Evolutionary conservation across 2,329 filamentous ascomycete species (phyloP).

Genomic region (Nigrospora osmanthi): DNA sequence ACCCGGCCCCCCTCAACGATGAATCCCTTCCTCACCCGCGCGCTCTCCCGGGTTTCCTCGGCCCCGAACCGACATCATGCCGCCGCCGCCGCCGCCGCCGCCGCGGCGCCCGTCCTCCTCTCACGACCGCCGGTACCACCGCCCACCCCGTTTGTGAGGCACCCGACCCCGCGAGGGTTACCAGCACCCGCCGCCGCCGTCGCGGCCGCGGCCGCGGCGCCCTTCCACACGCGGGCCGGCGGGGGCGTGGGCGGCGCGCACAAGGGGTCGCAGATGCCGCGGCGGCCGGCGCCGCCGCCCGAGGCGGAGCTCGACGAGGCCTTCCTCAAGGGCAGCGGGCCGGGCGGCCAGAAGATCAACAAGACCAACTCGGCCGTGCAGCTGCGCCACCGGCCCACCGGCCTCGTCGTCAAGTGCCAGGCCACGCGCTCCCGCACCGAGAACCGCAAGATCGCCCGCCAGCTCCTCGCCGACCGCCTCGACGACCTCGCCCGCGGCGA

Average conservation of each 20-base stretch:
- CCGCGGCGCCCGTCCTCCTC: too few relatives aligned
- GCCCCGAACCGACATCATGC: too few relatives aligned
- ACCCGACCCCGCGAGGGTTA: too few relatives aligned
- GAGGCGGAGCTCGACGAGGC: slow-evolving; percentile 75
- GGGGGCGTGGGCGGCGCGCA: slow-evolving; percentile 4
- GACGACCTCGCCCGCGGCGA: slow-evolving; percentile 69
- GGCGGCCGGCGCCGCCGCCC: slow-evolving; percentile 62
- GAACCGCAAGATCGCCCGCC: slow-evolving; percentile 79
- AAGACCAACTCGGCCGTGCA: slow-evolving; percentile 96
- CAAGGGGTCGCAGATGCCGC: slow-evolving; percentile 56
- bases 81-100: too few relatives aligned
- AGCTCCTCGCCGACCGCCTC: slow-evolving; percentile 64
- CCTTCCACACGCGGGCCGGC: too few relatives aligned
- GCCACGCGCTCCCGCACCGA: slow-evolving; percentile 79
- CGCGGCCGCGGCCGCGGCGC: too few relatives aligned
- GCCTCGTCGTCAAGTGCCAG: slow-evolving; percentile 90
- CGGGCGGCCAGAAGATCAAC: slow-evolving; percentile 93
- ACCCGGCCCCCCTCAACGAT: too few relatives aligned
- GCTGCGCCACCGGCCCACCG: slow-evolving; percentile 81
- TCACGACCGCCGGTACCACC: too few relatives aligned
- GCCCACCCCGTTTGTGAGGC: too few relatives aligned
- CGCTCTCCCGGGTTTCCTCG: too few relatives aligned
- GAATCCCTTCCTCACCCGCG: too few relatives aligned
- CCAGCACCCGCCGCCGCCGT: too few relatives aligned
- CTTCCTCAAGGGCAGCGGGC: slow-evolving; percentile 86